Percentiles rank a stretch among this genome's conserved stretches.
Evolutionary conservation across 225 moss, liverwort and hornwort species (phyloP).

Genomic region (Physcomitrium patens): DNA sequence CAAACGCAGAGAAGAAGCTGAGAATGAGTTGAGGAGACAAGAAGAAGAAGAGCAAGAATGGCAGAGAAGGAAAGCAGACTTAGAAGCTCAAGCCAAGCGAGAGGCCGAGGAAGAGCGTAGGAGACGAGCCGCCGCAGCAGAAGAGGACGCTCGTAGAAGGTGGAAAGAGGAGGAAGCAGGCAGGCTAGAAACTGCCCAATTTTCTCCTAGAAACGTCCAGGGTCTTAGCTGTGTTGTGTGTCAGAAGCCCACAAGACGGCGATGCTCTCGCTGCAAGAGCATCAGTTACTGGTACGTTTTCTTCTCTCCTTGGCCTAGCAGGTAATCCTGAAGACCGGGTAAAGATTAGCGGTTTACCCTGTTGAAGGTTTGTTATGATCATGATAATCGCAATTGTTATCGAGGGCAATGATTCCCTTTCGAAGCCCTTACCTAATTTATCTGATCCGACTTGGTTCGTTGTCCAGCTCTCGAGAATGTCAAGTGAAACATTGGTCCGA

Average conservation of each 20-base stretch:
- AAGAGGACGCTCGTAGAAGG: constrained; percentile 33
- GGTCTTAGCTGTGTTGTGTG: constrained; percentile 67
- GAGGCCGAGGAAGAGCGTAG: constrained; percentile 47
- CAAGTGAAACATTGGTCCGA: constrained; percentile 83
- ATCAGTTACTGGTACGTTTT: constrained; percentile 78
- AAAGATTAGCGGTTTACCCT: background rate
- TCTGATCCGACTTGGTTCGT: background rate
- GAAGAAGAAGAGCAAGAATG: constrained; percentile 47
- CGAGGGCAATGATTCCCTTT: background rate
- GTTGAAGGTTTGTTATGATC: background rate
- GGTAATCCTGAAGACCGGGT: no score
- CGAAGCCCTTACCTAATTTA: background rate
- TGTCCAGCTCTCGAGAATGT: constrained; percentile 76
- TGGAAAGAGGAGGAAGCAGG: constrained; percentile 36
- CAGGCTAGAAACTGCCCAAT: constrained; percentile 28
- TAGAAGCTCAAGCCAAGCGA: constrained; percentile 45
- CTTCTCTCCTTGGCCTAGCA: background rate
- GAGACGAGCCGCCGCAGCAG: constrained; percentile 22
- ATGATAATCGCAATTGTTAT: background rate
- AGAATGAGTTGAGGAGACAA: constrained; percentile 47
- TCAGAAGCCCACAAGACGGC: constrained; percentile 58
- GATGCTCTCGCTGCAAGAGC: constrained; percentile 89
- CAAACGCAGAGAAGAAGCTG: constrained; percentile 61
- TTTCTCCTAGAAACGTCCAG: constrained; percentile 26
- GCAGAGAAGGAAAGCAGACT: constrained; percentile 50